Evolutionary conservation across 2,329 filamentous ascomycete genomes (phyloP).

Genomic region (Trichoderma koningii): DNA sequence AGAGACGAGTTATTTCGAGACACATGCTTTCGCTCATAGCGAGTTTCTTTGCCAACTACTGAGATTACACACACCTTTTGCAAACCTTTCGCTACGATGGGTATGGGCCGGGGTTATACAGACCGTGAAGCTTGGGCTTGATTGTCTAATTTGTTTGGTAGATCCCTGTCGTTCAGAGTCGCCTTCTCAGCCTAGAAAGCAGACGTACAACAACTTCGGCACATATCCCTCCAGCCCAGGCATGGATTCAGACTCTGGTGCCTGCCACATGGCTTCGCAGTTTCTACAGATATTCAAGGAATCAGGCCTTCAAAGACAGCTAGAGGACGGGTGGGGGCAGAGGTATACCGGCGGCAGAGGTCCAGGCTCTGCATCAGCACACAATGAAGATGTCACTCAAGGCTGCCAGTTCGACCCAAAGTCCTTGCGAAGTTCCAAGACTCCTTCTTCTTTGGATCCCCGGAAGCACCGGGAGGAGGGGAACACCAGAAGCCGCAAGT

Average conservation of each 20-base stretch:
- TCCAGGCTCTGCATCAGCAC: constrained; percentile 14
- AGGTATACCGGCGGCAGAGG: background rate
- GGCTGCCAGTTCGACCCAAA: background rate
- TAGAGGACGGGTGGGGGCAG: constrained; percentile 23
- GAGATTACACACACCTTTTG: background rate
- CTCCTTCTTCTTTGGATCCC: background rate
- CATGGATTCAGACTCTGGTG: constrained; percentile 13
- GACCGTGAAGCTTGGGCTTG: background rate
- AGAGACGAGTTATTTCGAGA: background rate
- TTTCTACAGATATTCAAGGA: constrained; percentile 27
- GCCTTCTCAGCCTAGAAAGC: background rate
- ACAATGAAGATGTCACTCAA: background rate
- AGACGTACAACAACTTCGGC: background rate
- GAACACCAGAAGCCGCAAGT: constrained; percentile 5
- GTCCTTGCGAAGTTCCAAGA: constrained; percentile 1
- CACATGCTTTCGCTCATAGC: background rate
- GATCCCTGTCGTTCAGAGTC: constrained; percentile 9
- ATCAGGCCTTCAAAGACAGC: constrained; percentile 21
- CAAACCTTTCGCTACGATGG: background rate
- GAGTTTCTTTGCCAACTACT: background rate
- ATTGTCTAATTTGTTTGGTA: constrained; percentile 9
- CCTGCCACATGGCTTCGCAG: constrained; percentile 25
- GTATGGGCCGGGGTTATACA: background rate
- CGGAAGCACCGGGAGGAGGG: constrained; percentile 12
- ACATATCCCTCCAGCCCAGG: background rate